A percentile compares a stretch with the other conserved stretches of the same genome.
Conservation (phyloP, 2,329 filamentous ascomycete species). For the Fusarium pininemorale region DNA sequence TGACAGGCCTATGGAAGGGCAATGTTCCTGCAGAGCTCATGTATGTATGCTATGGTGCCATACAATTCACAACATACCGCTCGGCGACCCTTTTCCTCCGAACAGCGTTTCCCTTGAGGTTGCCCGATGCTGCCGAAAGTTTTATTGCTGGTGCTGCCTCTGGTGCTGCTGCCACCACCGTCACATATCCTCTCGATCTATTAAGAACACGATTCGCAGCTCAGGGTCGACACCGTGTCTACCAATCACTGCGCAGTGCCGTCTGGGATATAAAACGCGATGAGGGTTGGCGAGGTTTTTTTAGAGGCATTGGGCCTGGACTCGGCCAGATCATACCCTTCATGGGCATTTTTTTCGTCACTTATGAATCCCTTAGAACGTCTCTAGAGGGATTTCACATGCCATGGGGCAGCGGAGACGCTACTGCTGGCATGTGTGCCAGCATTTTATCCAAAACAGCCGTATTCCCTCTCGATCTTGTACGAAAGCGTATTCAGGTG, state of each 20-base stretch:
- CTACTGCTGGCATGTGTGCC: constrained; percentile 80
- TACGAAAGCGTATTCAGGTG: constrained; percentile 92
- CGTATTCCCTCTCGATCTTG: constrained; percentile 92
- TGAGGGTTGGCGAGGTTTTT: constrained; percentile 85
- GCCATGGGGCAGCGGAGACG: constrained; percentile 82
- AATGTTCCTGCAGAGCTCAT: constrained; percentile 95
- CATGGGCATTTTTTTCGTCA: constrained; percentile 95
- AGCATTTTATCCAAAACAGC: constrained; percentile 86
- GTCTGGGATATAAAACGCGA: constrained; percentile 76
- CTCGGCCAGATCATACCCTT: constrained; percentile 91
- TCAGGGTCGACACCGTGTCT: constrained; percentile 83
- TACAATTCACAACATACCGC: constrained; percentile 92
- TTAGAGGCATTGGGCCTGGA: constrained; percentile 83
- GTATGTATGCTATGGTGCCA: constrained; percentile 89
- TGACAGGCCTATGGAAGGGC: constrained; percentile 94
- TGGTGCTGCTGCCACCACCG: constrained; percentile 81
- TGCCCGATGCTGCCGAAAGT: constrained; percentile 76
- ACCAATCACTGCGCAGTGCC: constrained; percentile 74
- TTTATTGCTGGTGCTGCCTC: constrained; percentile 86
- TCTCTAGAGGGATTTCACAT: constrained; percentile 64
- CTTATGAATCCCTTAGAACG: constrained; percentile 80
- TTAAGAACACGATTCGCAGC: constrained; percentile 96
- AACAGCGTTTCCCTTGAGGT: constrained; percentile 52
- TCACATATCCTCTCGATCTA: constrained; percentile 92
- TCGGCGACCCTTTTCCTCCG: constrained; percentile 74